These are phyloP conservation scores for Fusarium acutatum DNA, from an alignment of 2,329 filamentous ascomycete species.

Conservation along the genomic window DNA sequence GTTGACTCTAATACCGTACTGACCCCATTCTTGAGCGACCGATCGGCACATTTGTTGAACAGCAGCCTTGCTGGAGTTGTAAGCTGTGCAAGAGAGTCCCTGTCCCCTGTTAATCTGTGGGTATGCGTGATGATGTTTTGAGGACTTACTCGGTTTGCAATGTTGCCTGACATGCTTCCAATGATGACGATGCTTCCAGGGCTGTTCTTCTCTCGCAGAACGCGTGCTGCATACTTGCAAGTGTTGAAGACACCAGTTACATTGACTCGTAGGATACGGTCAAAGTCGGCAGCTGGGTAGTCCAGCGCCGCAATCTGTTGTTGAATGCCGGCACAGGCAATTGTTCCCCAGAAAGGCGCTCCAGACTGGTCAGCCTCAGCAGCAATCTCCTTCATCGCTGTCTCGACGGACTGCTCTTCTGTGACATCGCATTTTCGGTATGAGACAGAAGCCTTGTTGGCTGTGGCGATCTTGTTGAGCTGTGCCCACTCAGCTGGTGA, in stretches of 20 bases:
- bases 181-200: slow-evolving; percentile 61
- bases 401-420: slow-evolving; percentile 50
- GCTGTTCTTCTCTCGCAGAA: slow-evolving; percentile 54
- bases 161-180: slow-evolving; percentile 58
- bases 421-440: slow-evolving; percentile 59
- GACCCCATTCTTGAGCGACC: slow-evolving; percentile 69
- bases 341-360: slow-evolving; percentile 48
- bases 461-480: slow-evolving; percentile 52
- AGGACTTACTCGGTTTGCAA: slow-evolving; percentile 58
- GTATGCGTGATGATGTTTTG: not conserved
- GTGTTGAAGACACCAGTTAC: slow-evolving; percentile 75
- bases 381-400: slow-evolving; percentile 49
- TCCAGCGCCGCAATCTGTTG: slow-evolving; percentile 57
- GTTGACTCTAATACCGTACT: slow-evolving; percentile 71
- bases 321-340: slow-evolving; percentile 60
- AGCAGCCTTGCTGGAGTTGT: slow-evolving; percentile 70
- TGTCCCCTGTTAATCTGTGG: slow-evolving; percentile 35
- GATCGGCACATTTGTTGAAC: slow-evolving; percentile 68
- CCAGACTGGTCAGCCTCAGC: slow-evolving; percentile 43
- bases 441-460: slow-evolving; percentile 46
- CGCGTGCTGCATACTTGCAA: slow-evolving; percentile 73
- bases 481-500: slow-evolving; percentile 51
- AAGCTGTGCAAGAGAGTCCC: slow-evolving; percentile 70
- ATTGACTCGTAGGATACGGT: slow-evolving; percentile 75
- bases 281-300: slow-evolving; percentile 65